Evolutionary conservation across 306 rosid genomes (phyloP).

Genomic region (Malus asiatica): DNA sequence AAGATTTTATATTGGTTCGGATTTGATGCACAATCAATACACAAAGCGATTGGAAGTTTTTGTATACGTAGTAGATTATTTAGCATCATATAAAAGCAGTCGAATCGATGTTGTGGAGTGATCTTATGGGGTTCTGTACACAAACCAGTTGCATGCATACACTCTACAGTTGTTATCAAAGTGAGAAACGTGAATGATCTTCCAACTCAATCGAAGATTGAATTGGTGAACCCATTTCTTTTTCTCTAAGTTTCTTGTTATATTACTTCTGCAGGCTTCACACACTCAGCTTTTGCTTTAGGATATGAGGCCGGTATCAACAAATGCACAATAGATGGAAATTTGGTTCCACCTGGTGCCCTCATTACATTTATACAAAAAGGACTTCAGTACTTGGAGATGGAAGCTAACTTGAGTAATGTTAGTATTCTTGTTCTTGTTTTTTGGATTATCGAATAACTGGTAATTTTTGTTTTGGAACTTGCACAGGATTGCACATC

Average conservation of each 20-base stretch:
- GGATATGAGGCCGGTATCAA: constrained; percentile 92
- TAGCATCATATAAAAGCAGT: background rate
- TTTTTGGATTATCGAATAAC: background rate
- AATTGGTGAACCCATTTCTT: background rate
- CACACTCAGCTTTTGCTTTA: constrained; percentile 87
- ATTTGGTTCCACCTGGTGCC: constrained; percentile 80
- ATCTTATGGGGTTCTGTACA: background rate
- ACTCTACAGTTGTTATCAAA: background rate
- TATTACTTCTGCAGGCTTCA: constrained; percentile 56
- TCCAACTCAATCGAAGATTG: background rate
- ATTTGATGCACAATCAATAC: background rate
- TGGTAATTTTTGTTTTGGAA: background rate
- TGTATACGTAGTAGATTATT: background rate
- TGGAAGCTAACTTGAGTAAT: constrained; percentile 97
- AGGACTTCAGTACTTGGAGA: constrained; percentile 95
- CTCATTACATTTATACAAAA: constrained; percentile 85
- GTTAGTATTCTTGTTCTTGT: constrained; percentile 49
- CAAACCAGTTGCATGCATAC: background rate
- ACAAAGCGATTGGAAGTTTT: background rate
- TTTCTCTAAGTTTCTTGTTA: background rate
- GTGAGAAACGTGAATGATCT: background rate
- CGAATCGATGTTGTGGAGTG: background rate
- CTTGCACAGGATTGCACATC: constrained; percentile 2
- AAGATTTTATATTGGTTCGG: background rate
- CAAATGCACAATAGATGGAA: constrained; percentile 81